These are phyloP conservation scores for Alnus rubra DNA, from an alignment of 306 rosid species.

Conservation along the genomic window DNA sequence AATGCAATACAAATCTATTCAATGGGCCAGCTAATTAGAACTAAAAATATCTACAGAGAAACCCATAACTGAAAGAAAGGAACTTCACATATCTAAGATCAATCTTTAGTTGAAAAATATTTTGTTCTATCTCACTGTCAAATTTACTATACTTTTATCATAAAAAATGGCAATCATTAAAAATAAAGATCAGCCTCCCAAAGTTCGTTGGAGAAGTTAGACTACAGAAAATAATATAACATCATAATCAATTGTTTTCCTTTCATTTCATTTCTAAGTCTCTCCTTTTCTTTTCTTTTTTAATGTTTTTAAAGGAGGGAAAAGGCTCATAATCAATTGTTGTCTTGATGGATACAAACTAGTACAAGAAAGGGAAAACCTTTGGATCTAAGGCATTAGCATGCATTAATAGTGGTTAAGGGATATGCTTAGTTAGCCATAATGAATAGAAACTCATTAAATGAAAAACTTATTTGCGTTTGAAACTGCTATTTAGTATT, in stretches of 20 bases:
- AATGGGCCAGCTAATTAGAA: background rate
- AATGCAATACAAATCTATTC: background rate
- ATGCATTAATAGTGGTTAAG: background rate
- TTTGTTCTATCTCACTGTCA: background rate
- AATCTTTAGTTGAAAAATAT: background rate
- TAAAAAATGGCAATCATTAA: background rate
- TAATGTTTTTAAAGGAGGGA: background rate
- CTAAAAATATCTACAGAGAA: background rate
- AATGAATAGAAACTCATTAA: background rate
- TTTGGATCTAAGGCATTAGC: background rate
- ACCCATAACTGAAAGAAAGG: background rate
- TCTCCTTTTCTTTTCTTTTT: background rate
- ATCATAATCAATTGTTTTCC: background rate
- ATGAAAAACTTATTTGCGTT: background rate
- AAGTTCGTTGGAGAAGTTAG: background rate
- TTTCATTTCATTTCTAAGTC: no score
- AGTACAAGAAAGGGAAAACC: background rate
- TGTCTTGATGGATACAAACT: background rate
- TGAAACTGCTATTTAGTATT: background rate
- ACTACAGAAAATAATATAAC: background rate
- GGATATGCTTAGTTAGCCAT: background rate
- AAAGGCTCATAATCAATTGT: background rate
- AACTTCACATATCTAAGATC: background rate
- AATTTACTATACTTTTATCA: background rate
- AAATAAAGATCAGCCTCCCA: background rate